Evolutionary conservation across 768 basidiomycete genomes (phyloP).

Genomic region (Pseudohyphozyma bogoriensis): DNA sequence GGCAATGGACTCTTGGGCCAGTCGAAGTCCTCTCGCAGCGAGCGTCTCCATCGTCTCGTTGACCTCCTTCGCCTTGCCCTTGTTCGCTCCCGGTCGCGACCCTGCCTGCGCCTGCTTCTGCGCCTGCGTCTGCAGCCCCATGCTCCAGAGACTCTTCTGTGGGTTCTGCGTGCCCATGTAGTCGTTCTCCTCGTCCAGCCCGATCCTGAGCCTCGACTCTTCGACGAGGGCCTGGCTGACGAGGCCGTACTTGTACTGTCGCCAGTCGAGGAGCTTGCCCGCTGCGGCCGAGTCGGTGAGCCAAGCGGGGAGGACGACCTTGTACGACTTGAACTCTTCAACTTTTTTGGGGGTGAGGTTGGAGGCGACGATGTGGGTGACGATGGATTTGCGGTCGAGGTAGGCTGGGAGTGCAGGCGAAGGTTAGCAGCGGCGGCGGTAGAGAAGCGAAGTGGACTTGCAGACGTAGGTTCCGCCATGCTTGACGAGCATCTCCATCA

Average conservation of each 20-base stretch:
- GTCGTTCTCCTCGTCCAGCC: neutral
- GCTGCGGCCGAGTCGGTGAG: conserved; percentile 64
- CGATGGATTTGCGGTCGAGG: conserved; percentile 71
- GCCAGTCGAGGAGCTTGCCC: conserved; percentile 67
- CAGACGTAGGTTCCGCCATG: neutral
- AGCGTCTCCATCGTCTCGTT: conserved; percentile 18
- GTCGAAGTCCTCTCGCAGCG: conserved; percentile 12
- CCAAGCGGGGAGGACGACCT: conserved; percentile 83
- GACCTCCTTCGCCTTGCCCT: neutral
- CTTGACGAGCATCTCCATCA: neutral
- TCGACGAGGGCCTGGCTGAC: conserved; percentile 2
- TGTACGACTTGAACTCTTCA: conserved; percentile 78
- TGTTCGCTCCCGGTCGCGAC: neutral
- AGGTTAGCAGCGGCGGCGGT: conserved; percentile 81
- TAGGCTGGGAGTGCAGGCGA: conserved; percentile 45
- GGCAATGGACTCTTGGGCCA: conserved; percentile 6
- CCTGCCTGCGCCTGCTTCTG: neutral
- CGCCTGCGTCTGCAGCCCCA: neutral
- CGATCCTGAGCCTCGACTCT: neutral
- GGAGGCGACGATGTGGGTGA: conserved; percentile 82
- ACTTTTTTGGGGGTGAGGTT: conserved; percentile 83
- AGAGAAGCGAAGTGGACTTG: neutral
- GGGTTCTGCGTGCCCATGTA: conserved; percentile 14
- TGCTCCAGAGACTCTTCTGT: conserved; percentile 21
- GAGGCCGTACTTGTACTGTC: conserved; percentile 52